Evolutionary conservation across 208 protist genomes (phyloP), one percentile per base, ranked within the genome.

Genomic region (Angomonas ambiguus): DNA sequence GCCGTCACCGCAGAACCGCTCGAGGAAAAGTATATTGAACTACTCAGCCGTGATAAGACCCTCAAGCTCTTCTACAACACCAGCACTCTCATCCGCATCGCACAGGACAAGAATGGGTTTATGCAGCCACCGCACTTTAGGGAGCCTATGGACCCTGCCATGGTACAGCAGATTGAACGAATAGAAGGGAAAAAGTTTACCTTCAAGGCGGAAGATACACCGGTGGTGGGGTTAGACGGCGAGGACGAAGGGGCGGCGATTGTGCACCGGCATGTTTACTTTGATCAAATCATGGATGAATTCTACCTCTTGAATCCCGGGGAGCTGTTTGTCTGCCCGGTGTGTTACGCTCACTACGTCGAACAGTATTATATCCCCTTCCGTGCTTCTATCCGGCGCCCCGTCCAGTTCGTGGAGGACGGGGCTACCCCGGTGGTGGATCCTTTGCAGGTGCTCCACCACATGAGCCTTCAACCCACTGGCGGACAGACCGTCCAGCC

Each of bases 101-200:
- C 87, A 1, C 72, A 77, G 1, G 83, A 92, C 57, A 82, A 85
- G 55, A 87, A 85, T 8, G 74, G 76, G 55, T 95, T 92, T 61
- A 87, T 93, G 83, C 87, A 95, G 57, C 90, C 90, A 4, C 90
- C 90, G 0, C 87, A 95, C 64, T 95, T 95, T 67, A 76, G 84
- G 6, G 87, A 96, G 75, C 80, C 85, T 1, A 93, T 93, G 87
- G 4, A 61, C 5, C 34, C 71, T 2, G 24, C 59, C 0, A 61
- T 93, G 24, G 65, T 76, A 25, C 60, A 66, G 2, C 8, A 67
- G 25, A 78, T 93, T 11, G 83, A 93, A 59, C 27, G 65, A 22
- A 67, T 92, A 18, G 87, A 95, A 58, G 87, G 85, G 18, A 82
- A 80, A 28, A 79, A 58, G 31, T 89, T 93, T 67, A 70, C 73